phyloP scores from a whole-genome alignment of 75 land plant species.

The Sequoia sempervirens region DNA sequence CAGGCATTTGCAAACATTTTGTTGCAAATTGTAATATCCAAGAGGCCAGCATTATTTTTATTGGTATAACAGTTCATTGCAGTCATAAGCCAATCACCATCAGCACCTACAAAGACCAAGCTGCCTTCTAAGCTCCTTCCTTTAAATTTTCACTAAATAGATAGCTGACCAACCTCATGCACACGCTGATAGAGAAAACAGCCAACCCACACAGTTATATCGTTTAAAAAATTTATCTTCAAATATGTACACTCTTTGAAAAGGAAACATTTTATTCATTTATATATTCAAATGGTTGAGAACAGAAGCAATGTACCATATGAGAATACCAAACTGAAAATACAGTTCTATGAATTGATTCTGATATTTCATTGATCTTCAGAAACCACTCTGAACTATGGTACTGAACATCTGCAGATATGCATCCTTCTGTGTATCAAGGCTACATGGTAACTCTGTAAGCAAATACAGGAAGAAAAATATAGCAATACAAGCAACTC shows the following conservation, averaged over 20 bases:
- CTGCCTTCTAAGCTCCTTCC: neutral
- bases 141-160: neutral
- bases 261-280: neutral
- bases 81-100: neutral
- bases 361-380: neutral
- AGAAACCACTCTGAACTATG: neutral
- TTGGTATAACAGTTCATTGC: neutral
- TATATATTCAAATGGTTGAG: neutral
- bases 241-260: neutral
- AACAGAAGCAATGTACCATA: neutral
- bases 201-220: neutral
- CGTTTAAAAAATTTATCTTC: neutral
- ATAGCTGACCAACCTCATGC: neutral
- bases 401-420: neutral
- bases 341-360: neutral
- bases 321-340: neutral
- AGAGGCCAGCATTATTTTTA: neutral
- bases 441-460: neutral
- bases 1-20: neutral
- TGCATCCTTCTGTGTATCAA: neutral
- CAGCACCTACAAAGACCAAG: neutral
- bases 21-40: too few species aligned
- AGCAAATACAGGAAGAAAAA: neutral
- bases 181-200: neutral
- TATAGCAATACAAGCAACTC: neutral